These are phyloP conservation scores for Trichocladium antarcticum DNA, from an alignment of 495 filamentous ascomycete genomes.

Conservation along the genomic window DNA sequence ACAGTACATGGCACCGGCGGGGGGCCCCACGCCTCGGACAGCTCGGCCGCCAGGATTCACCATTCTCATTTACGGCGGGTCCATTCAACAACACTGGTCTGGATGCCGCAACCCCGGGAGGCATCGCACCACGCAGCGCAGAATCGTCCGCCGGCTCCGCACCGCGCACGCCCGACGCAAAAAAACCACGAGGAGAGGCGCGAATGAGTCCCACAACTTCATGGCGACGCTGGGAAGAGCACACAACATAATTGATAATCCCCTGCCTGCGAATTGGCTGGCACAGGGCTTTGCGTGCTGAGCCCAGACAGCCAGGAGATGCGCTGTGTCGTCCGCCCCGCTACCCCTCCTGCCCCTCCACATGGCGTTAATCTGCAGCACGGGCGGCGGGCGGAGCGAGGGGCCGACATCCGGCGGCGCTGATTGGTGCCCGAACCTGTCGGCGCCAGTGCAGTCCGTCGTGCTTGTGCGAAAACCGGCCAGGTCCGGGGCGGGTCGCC, in stretches of 20 bases:
- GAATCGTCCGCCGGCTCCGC: no score
- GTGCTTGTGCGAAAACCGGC: not conserved
- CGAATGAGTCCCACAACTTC: no score
- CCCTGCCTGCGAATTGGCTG: no score
- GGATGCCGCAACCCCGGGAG: not conserved
- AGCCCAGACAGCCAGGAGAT: not conserved
- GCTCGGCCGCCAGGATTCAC: slow-evolving; percentile 9
- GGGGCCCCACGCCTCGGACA: slow-evolving; percentile 15
- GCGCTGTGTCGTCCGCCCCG: not conserved
- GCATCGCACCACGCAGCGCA: not conserved
- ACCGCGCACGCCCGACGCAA: no score
- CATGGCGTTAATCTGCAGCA: no score
- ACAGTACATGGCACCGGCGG: not conserved
- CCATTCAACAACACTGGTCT: not conserved
- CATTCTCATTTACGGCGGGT: slow-evolving; percentile 1
- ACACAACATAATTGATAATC: no score
- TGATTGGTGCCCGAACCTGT: slow-evolving; percentile 6
- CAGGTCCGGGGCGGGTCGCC: not conserved
- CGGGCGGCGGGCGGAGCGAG: no score
- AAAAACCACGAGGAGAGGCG: no score
- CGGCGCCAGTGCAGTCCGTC: slow-evolving; percentile 2
- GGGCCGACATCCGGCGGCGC: not conserved
- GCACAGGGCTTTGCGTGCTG: no score
- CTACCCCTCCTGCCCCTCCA: slow-evolving; percentile 7
- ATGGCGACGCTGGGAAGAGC: no score